Base-by-base conservation (phyloP, 1,284 basidiomycete species). In the Ceratobasidium sp. region DNA sequence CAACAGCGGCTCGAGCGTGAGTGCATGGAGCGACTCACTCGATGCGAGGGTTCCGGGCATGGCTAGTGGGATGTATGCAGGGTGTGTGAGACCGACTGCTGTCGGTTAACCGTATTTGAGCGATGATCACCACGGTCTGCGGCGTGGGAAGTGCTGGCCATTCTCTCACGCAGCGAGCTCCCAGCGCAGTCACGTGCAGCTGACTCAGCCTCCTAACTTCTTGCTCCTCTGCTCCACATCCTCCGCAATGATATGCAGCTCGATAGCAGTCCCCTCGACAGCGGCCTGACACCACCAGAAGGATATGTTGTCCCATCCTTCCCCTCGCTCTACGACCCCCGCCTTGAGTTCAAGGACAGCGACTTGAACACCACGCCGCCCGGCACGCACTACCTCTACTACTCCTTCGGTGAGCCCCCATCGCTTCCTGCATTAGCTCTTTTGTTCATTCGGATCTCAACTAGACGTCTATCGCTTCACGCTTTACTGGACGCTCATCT, bases 391-490 rank as follows among this genome's bases (percentile, higher is more conserved):
- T 76, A 76, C 49, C 64, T 77, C 2, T 77, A 75, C 54, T 74
- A 76, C 34, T 77, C 77, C 24, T 64, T 53, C 27, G 77, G 77
- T 77, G 49, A 46, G 73, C 53, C 54, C 49, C 27, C 2, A 11
- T 51, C 54, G 49, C 49, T 6, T 2, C 14, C 13, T 29, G 24
- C 54, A 7, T 31, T 24, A 37, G 19, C 43, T 48, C 22, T 49
- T n/a, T 68, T 14, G 29, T 31, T 37, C 64, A 66, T 54, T 54
- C 64, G 58, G 13, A 58, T 62, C 41, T 54, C 53, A 59, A 46
- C 1, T 75, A 84, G 83, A 81, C 24, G 82, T 84, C 64, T 84
- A 82, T 81, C 77, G 79, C 19, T 84, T 82, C 76, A 83, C 83
- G 1, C 77, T 84, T 34, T 83, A 82, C 77, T 84, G 83, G 83